Conservation (phyloP, 352 stramenopile genomes). For the Albugo candida region DNA sequence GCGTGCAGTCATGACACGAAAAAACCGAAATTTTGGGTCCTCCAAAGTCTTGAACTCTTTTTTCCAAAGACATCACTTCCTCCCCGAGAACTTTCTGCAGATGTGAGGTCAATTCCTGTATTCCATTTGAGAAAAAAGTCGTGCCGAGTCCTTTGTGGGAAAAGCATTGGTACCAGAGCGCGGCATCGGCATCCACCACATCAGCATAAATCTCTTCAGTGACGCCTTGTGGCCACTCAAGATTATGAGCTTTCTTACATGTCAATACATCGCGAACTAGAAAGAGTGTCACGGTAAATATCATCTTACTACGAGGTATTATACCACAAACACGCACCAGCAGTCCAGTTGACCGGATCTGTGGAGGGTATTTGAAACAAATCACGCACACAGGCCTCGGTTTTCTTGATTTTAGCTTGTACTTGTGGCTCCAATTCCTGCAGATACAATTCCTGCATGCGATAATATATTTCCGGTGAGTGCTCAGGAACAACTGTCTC, state of each 20-base stretch:
- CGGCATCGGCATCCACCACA: constrained; percentile 43
- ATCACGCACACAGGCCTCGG: constrained; percentile 18
- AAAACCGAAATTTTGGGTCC: constrained; percentile 20
- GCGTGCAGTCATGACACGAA: constrained; percentile 64
- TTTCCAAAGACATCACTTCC: no score
- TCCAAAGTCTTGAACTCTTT: no score
- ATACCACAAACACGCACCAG: constrained; percentile 16
- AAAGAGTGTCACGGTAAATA: neutral
- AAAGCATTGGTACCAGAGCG: constrained; percentile 59
- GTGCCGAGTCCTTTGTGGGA: constrained; percentile 42
- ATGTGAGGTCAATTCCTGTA: constrained; percentile 31
- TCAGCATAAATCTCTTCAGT: constrained; percentile 33
- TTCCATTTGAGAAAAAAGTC: constrained; percentile 30
- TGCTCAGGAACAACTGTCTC: constrained; percentile 36
- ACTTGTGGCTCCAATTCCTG: constrained; percentile 30
- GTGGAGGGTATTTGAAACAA: constrained; percentile 18
- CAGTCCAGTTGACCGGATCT: constrained; percentile 39
- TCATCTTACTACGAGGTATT: no score
- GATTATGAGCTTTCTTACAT: constrained; percentile 32
- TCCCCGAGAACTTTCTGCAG: constrained; percentile 17
- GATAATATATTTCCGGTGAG: constrained; percentile 37
- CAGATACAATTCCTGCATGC: constrained; percentile 24
- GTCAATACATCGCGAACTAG: constrained; percentile 58
- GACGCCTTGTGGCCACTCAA: constrained; percentile 32
- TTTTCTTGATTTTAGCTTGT: constrained; percentile 18